phyloP scores from a whole-genome alignment of 305 asterid genomes.

The Solanum hybrid region DNA sequence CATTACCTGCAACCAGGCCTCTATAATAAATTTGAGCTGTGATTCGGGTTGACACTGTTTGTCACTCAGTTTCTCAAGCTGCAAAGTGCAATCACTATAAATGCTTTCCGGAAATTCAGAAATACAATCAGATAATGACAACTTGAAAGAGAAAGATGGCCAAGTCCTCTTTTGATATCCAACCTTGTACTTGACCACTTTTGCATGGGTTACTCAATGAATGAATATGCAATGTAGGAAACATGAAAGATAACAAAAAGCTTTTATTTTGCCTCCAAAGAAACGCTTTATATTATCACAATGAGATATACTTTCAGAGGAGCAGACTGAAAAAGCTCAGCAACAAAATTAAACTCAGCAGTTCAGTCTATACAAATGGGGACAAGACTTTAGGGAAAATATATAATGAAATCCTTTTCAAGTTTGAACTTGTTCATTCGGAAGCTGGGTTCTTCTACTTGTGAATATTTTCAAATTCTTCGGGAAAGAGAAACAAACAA shows the following conservation, averaged over 20 bases:
- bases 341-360: background rate
- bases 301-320: background rate
- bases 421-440: background rate
- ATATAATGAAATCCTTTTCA: background rate
- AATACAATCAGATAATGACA: background rate
- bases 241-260: background rate
- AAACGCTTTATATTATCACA: background rate
- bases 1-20: constrained; percentile 92
- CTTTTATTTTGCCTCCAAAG: background rate
- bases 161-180: background rate
- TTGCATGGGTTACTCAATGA: background rate
- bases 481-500: background rate
- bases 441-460: background rate
- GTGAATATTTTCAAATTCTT: background rate
- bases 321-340: background rate
- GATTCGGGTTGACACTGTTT: constrained; percentile 82
- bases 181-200: background rate
- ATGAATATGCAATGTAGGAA: background rate
- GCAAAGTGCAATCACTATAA: constrained; percentile 20
- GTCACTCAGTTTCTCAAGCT: constrained; percentile 90
- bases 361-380: background rate
- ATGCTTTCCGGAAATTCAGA: background rate
- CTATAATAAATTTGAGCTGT: constrained; percentile 84
- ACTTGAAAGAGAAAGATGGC: constrained; percentile 3
- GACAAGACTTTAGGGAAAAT: background rate